A percentile compares a stretch with the other conserved stretches of the same genome.
Conservation (phyloP, 495 filamentous ascomycete species). For the Daldinia caldariorum region DNA sequence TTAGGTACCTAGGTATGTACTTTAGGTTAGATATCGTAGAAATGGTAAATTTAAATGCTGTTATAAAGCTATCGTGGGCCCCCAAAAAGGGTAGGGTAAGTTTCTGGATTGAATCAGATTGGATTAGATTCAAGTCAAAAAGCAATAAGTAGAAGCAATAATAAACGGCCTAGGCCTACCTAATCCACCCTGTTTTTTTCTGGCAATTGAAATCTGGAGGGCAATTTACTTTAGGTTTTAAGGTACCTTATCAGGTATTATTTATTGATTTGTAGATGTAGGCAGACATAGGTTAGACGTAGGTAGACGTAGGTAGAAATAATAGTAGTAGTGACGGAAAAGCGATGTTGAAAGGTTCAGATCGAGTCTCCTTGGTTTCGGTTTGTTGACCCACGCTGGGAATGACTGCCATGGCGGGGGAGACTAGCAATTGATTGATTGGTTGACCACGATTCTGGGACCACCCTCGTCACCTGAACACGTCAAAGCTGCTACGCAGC, state of each 20-base stretch:
- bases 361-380: conserved; percentile 39
- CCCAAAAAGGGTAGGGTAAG: not conserved
- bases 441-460: conserved; percentile 38
- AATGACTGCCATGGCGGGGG: conserved; percentile 34
- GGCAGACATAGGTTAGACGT: no score
- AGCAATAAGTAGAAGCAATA: no score
- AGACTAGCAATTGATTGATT: conserved; percentile 26
- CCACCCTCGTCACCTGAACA: conserved; percentile 45
- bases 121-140: no score
- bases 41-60: not conserved
- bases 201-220: no score
- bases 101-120: not conserved
- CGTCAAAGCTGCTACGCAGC: conserved; percentile 41
- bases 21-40: not conserved
- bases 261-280: no score
- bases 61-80: not conserved
- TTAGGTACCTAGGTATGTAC: no score
- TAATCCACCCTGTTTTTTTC: no score
- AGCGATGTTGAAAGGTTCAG: conserved; percentile 27
- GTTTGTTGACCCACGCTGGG: conserved; percentile 20
- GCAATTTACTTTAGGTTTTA: no score
- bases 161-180: no score
- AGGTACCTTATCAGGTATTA: no score
- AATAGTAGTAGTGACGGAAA: not conserved
- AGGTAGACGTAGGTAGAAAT: no score